A percentile compares a stretch with the other conserved stretches of the same genome.
Conservation (phyloP, 2,329 filamentous ascomycete genomes). For the Bimuria novae-zelandiae region DNA sequence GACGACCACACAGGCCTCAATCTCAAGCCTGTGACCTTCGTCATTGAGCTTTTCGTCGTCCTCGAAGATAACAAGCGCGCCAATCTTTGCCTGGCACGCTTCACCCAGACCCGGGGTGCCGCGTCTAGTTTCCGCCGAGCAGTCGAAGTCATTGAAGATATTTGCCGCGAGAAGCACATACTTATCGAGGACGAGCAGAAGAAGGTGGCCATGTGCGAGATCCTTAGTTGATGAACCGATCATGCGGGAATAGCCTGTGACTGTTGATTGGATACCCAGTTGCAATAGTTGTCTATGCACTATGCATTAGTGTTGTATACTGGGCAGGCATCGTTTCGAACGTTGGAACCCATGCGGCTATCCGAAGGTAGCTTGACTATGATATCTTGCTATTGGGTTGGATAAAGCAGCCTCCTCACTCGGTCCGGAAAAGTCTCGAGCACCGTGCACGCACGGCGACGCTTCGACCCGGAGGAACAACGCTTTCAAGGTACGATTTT, state of each 20-base stretch:
- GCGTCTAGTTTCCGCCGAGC: slow-evolving; percentile 87
- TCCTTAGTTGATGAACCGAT: slow-evolving; percentile 30
- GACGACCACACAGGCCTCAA: slow-evolving; percentile 64
- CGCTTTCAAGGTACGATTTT: no score
- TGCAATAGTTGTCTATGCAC: slow-evolving; percentile 15
- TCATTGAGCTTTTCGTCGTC: slow-evolving; percentile 84
- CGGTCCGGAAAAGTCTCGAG: no score
- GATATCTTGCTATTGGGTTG: no score
- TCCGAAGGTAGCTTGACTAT: neutral
- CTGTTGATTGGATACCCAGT: slow-evolving; percentile 12
- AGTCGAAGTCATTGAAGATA: slow-evolving; percentile 72
- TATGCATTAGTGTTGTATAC: slow-evolving; percentile 15
- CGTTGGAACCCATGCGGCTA: neutral
- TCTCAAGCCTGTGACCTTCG: slow-evolving; percentile 86
- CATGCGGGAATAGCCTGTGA: no score
- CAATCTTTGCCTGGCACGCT: slow-evolving; percentile 78
- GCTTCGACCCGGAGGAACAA: no score
- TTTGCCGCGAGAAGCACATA: slow-evolving; percentile 68
- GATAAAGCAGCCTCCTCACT: no score
- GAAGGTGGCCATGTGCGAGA: slow-evolving; percentile 50
- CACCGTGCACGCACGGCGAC: no score
- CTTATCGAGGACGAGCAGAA: slow-evolving; percentile 64
- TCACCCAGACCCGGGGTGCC: slow-evolving; percentile 90
- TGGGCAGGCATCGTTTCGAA: slow-evolving; percentile 3
- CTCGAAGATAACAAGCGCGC: slow-evolving; percentile 81